Percentiles rank a stretch among this genome's conserved stretches.
phyloP scores from a whole-genome alignment of 306 rosid genomes.

The Inga leiocalycina region DNA sequence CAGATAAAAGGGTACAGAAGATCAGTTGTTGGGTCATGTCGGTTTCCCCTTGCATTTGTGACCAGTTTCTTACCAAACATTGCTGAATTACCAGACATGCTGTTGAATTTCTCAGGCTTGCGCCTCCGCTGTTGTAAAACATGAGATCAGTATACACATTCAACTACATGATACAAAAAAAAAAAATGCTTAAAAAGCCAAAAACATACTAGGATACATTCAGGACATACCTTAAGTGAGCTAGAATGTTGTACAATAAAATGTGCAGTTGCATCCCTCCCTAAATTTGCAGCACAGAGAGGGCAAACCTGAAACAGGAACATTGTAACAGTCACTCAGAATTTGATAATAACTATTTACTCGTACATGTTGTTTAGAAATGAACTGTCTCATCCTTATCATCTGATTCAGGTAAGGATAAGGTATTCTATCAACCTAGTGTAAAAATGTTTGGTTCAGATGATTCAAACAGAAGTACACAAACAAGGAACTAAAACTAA shows the following conservation, averaged over 20 bases:
- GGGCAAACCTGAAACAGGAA: slow-evolving; percentile 82
- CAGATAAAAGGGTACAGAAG: slow-evolving; percentile 76
- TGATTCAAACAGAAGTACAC: not conserved
- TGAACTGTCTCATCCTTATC: slow-evolving; percentile 14
- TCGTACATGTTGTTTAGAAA: not conserved
- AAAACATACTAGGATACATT: not conserved
- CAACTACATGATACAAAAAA: slow-evolving; percentile 22
- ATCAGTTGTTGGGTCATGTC: slow-evolving; percentile 61
- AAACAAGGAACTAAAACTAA: not conserved
- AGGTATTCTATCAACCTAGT: slow-evolving; percentile 26
- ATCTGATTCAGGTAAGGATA: slow-evolving; percentile 17
- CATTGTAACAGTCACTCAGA: slow-evolving; percentile 30
- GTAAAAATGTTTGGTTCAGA: not conserved
- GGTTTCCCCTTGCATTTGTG: slow-evolving; percentile 45
- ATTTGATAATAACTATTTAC: slow-evolving; percentile 24
- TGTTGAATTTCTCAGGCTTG: slow-evolving; percentile 61
- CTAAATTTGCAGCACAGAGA: slow-evolving; percentile 76
- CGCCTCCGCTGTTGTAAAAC: slow-evolving; percentile 63
- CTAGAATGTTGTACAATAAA: slow-evolving; percentile 64
- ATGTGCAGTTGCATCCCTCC: slow-evolving; percentile 73
- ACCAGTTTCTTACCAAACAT: slow-evolving; percentile 55
- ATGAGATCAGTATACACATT: slow-evolving; percentile 24
- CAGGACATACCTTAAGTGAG: slow-evolving; percentile 65
- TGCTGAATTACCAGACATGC: slow-evolving; percentile 57
- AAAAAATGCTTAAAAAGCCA: slow-evolving; percentile 27